These are phyloP conservation scores for Lithospermum erythrorhizon DNA, from an alignment of 257 asterid genomes.

Conservation along the genomic window DNA sequence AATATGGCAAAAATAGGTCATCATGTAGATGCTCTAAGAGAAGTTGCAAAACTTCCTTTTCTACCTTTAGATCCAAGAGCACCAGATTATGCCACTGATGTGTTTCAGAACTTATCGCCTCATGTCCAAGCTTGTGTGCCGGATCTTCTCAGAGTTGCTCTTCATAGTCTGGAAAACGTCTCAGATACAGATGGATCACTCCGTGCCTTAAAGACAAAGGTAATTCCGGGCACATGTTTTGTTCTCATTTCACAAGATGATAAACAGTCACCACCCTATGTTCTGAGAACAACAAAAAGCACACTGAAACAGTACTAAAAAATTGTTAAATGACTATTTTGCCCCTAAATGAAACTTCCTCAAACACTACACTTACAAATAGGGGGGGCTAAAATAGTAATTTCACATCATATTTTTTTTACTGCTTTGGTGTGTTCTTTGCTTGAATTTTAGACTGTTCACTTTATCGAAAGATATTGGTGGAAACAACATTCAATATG, in stretches of 20 bases:
- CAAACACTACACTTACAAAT: too few relatives aligned
- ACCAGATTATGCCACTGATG: conserved; percentile 41
- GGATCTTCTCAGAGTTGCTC: conserved; percentile 76
- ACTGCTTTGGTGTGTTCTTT: too few relatives aligned
- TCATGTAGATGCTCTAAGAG: conserved; percentile 73
- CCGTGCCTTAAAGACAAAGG: conserved; percentile 86
- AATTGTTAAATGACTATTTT: too few relatives aligned
- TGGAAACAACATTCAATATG: too few relatives aligned
- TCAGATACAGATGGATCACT: conserved; percentile 85
- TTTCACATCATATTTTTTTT: too few relatives aligned
- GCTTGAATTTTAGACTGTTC: background rate
- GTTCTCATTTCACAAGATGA: background rate
- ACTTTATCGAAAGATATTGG: background rate
- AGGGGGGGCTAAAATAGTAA: too few relatives aligned
- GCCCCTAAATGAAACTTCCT: too few relatives aligned
- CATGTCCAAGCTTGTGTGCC: conserved; percentile 93
- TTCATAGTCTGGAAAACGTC: conserved; percentile 70
- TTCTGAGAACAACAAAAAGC: too few relatives aligned
- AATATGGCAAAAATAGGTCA: conserved; percentile 59
- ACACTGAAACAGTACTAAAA: too few relatives aligned
- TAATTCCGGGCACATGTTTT: conserved; percentile 5
- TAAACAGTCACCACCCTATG: too few relatives aligned
- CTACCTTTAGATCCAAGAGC: conserved; percentile 85
- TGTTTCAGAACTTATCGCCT: conserved; percentile 51
- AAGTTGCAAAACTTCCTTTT: conserved; percentile 86